A percentile compares a stretch with the other conserved stretches of the same genome.
Evolutionary conservation across 2,329 filamentous ascomycete genomes (phyloP).

Genomic region (Penicillium sp.): DNA sequence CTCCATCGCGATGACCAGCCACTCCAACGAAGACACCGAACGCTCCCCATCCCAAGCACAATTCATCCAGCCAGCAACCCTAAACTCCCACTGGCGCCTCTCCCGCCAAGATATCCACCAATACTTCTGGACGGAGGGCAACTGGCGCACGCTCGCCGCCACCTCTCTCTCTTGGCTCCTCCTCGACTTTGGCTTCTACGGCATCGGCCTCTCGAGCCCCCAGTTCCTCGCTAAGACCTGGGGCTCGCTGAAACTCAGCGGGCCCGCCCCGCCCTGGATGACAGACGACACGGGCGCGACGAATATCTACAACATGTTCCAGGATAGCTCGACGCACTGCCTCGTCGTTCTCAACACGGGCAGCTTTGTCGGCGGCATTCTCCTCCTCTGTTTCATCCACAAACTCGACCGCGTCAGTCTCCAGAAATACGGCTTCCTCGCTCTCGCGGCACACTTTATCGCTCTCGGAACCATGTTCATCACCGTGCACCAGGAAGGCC

Average conservation of each 20-base stretch:
- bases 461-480: slow-evolving; percentile 50
- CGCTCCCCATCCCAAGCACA: slow-evolving; percentile 29
- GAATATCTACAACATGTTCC: slow-evolving; percentile 48
- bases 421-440: slow-evolving; percentile 52
- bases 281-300: slow-evolving; percentile 44
- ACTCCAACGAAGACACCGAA: slow-evolving; percentile 29
- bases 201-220: slow-evolving; percentile 55
- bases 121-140: slow-evolving; percentile 50
- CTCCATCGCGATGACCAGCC: slow-evolving; percentile 31
- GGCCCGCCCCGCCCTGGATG: slow-evolving; percentile 40
- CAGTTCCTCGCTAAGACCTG: slow-evolving; percentile 49
- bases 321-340: slow-evolving; percentile 44
- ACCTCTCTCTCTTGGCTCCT: slow-evolving; percentile 60
- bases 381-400: slow-evolving; percentile 47
- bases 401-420: slow-evolving; percentile 48
- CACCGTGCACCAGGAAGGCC: slow-evolving; percentile 40
- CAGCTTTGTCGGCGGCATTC: slow-evolving; percentile 47
- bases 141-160: slow-evolving; percentile 49
- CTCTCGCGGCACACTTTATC: slow-evolving; percentile 49
- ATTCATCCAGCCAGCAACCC: slow-evolving; percentile 40
- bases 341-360: slow-evolving; percentile 49
- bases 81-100: slow-evolving; percentile 49
- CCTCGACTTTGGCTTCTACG: slow-evolving; percentile 64
- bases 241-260: slow-evolving; percentile 38
- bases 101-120: slow-evolving; percentile 44